These are phyloP conservation scores for Dactylis glomerata DNA, from an alignment of 176 grass and related monocot genomes.

Conservation along the genomic window DNA sequence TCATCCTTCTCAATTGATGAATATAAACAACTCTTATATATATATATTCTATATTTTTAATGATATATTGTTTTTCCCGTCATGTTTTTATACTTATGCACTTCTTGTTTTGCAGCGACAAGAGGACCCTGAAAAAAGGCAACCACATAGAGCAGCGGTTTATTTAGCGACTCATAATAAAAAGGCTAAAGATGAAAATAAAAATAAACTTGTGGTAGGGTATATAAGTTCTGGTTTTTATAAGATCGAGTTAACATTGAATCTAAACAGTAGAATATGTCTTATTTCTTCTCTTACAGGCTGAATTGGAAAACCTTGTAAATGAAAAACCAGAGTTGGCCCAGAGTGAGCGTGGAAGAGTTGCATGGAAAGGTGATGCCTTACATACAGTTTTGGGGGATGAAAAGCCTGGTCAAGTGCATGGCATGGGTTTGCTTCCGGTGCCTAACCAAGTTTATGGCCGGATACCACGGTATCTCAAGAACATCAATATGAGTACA, in stretches of 20 bases:
- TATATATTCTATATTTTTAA: too few relatives aligned
- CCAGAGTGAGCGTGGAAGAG: background rate
- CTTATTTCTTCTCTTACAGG: background rate
- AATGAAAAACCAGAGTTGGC: background rate
- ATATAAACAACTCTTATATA: too few relatives aligned
- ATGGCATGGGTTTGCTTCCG: background rate
- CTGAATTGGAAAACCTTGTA: background rate
- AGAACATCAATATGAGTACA: background rate
- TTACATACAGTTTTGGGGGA: background rate
- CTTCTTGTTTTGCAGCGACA: conserved; percentile 10
- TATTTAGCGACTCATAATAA: conserved; percentile 26
- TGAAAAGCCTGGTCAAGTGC: background rate
- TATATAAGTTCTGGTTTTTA: background rate
- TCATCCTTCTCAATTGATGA: too few relatives aligned
- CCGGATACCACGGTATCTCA: too few relatives aligned
- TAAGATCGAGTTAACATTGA: background rate
- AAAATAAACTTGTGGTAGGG: background rate
- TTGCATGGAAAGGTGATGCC: background rate
- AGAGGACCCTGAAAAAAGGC: conserved; percentile 12
- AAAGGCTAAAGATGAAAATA: background rate
- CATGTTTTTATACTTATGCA: background rate
- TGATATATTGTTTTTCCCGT: background rate
- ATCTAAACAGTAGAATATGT: background rate
- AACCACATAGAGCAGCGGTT: background rate
- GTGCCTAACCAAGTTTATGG: too few relatives aligned